These are phyloP conservation scores for Amanita fuliginea DNA, from an alignment of 768 basidiomycete species.

Conservation along the genomic window DNA sequence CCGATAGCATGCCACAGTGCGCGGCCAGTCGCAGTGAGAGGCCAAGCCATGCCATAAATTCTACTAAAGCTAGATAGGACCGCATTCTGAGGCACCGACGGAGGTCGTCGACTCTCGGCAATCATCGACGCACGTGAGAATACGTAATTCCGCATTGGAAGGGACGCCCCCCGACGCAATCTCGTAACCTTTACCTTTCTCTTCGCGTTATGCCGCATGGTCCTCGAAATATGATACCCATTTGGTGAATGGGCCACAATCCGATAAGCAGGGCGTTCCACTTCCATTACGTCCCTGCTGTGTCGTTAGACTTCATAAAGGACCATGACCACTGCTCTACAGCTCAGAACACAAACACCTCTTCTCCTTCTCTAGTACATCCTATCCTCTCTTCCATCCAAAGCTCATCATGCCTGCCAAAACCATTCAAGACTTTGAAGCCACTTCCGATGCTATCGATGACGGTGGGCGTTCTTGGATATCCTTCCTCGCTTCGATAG, in stretches of 20 bases:
- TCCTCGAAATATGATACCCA: neutral
- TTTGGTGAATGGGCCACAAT: neutral
- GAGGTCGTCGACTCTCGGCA: neutral
- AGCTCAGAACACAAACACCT: neutral
- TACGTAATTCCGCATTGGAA: neutral
- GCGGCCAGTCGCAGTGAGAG: neutral
- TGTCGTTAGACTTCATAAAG: neutral
- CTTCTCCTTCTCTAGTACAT: neutral
- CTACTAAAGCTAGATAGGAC: no score
- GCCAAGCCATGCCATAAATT: no score
- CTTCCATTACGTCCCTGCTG: constrained; percentile 3
- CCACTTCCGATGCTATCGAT: constrained; percentile 37
- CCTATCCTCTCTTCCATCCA: neutral
- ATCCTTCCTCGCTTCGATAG: neutral
- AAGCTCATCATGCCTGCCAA: constrained; percentile 15
- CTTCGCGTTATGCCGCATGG: neutral
- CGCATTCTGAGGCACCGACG: neutral
- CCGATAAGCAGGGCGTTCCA: neutral
- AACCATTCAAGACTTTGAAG: constrained; percentile 27
- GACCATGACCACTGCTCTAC: neutral
- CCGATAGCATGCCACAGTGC: neutral
- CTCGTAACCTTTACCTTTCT: neutral
- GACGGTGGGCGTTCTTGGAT: constrained; percentile 21
- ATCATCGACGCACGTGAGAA: neutral
- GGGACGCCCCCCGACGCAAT: neutral